phyloP scores from a whole-genome alignment of 2,329 filamentous ascomycete genomes.

The Beauveria medogensis region DNA sequence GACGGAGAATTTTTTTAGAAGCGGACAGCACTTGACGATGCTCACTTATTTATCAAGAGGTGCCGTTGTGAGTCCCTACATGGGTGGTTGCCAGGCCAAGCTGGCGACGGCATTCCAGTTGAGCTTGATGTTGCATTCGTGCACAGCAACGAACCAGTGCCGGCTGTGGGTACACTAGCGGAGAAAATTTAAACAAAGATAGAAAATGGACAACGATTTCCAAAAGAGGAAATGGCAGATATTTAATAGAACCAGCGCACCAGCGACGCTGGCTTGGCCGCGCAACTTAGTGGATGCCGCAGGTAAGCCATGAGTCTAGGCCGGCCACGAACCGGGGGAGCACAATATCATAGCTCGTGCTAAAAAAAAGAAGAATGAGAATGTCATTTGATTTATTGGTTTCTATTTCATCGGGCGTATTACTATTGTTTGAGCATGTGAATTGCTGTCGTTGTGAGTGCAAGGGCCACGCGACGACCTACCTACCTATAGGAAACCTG shows the following conservation, averaged over 20 bases:
- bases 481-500: too few species aligned
- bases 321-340: neutral
- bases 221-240: neutral
- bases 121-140: neutral
- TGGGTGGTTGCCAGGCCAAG: constrained; percentile 15
- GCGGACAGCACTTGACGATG: neutral
- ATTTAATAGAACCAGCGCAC: neutral
- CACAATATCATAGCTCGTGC: neutral
- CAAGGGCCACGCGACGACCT: too few species aligned
- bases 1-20: neutral
- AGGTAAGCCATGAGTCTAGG: neutral
- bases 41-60: constrained; percentile 16
- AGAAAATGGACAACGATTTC: neutral
- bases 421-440: neutral
- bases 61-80: neutral
- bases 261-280: neutral
- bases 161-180: neutral
- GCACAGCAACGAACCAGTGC: neutral
- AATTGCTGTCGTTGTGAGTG: too few species aligned
- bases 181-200: neutral
- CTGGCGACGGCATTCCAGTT: constrained; percentile 28
- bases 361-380: neutral
- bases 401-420: too few species aligned
- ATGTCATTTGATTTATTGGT: neutral
- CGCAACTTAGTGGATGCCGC: neutral